Percentiles rank a stretch among this genome's conserved stretches.
phyloP scores from a whole-genome alignment of 116 monocot genomes.

The Dioscorea cayenensis region DNA sequence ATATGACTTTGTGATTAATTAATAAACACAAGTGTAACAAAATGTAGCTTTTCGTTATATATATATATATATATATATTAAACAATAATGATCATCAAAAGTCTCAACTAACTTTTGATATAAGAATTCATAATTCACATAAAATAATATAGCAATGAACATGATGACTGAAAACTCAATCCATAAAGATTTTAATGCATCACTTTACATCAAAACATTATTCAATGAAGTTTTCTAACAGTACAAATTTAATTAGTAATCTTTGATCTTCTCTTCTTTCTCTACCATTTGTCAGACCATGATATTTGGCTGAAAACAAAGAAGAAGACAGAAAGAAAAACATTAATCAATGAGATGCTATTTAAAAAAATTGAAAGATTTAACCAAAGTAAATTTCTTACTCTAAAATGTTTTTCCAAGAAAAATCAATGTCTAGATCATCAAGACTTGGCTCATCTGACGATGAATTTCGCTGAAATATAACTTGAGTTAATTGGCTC shows the following conservation, averaged over 20 bases:
- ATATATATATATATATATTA: background rate
- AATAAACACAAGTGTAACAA: background rate
- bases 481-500: background rate
- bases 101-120: too few species aligned
- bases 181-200: too few species aligned
- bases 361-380: background rate
- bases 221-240: background rate
- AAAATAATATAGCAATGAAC: too few species aligned
- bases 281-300: slow-evolving; percentile 7
- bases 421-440: slow-evolving; percentile 14
- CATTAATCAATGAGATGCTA: background rate
- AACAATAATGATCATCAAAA: background rate
- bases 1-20: slow-evolving; percentile 3
- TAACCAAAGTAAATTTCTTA: slow-evolving; percentile 1
- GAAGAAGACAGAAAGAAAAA: background rate
- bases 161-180: too few species aligned
- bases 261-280: background rate
- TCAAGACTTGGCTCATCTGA: slow-evolving; percentile 10
- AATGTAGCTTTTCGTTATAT: background rate
- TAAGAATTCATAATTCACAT: too few species aligned
- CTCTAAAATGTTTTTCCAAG: slow-evolving; percentile 29
- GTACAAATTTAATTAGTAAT: background rate
- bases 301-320: slow-evolving; percentile 30
- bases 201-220: too few species aligned
- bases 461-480: background rate